Evolutionary conservation across 176 grass and related monocot genomes (phyloP).

Genomic region (Thinopyrum elongatum): DNA sequence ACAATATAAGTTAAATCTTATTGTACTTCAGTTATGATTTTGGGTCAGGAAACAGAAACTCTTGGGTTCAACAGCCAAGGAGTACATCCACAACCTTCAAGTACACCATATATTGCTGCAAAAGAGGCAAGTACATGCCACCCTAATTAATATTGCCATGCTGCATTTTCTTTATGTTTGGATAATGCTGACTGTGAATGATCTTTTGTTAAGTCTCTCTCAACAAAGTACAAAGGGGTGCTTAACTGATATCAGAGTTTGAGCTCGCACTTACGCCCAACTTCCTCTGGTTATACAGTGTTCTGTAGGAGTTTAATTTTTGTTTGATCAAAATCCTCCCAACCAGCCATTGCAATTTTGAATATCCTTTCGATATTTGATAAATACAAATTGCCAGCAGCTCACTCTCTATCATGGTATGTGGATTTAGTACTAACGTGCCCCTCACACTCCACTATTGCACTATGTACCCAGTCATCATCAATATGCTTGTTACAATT

Average conservation of each 20-base stretch:
- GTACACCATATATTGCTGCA: conserved; percentile 45
- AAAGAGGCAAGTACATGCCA: conserved; percentile 58
- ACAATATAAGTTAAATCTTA: conserved; percentile 2
- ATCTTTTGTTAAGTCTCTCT: not conserved
- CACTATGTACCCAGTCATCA: not conserved
- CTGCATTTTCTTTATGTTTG: not conserved
- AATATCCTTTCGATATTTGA: not conserved
- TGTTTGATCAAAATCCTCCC: not conserved
- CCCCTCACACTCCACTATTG: not conserved
- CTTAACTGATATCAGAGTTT: not conserved
- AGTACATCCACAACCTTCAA: conserved; percentile 60
- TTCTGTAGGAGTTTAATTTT: not conserved
- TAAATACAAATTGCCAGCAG: not conserved
- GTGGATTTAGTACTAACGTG: not conserved
- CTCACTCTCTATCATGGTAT: not conserved
- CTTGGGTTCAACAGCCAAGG: conserved; percentile 61
- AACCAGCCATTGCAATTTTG: not conserved
- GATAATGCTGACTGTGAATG: not conserved
- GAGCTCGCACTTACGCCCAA: not conserved
- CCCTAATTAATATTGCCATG: not conserved
- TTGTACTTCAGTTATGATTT: conserved; percentile 25
- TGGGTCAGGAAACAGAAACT: conserved; percentile 41
- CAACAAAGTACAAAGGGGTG: not conserved
- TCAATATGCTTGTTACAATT: not conserved
- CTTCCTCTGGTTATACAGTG: not conserved